A percentile compares a stretch with the other conserved stretches of the same genome.
These are phyloP conservation scores for Penicillium paxilli DNA, from an alignment of 495 filamentous ascomycete genomes.

Conservation along the genomic window DNA sequence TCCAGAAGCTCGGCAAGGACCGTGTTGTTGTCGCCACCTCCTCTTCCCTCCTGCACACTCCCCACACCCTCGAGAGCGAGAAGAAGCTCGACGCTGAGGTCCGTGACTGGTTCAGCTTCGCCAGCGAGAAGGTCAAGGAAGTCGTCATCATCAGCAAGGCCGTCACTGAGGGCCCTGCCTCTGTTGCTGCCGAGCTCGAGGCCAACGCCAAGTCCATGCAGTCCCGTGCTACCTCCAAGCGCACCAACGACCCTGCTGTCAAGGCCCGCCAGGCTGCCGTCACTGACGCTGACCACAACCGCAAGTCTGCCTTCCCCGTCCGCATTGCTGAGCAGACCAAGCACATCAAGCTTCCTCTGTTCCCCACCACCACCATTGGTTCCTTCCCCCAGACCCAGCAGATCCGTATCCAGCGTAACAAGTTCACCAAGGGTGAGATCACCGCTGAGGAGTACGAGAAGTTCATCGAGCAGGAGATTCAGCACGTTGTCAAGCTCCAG, in stretches of 20 bases:
- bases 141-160: slow-evolving; percentile 95
- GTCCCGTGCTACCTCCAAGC: slow-evolving; percentile 82
- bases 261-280: slow-evolving; percentile 91
- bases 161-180: slow-evolving; percentile 82
- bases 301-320: slow-evolving; percentile 80
- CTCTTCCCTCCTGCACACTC: slow-evolving; percentile 94
- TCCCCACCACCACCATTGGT: slow-evolving; percentile 98
- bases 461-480: slow-evolving; percentile 98
- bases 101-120: slow-evolving; percentile 98
- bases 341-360: slow-evolving; percentile 86
- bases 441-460: slow-evolving; percentile 87
- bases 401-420: slow-evolving; percentile 93
- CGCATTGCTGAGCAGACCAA: slow-evolving; percentile 84
- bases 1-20: slow-evolving; percentile 92
- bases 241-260: slow-evolving; percentile 94
- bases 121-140: slow-evolving; percentile 89
- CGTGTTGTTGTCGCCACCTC: slow-evolving; percentile 95
- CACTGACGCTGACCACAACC: slow-evolving; percentile 81
- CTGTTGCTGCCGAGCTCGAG: slow-evolving; percentile 83
- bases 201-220: slow-evolving; percentile 91
- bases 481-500: slow-evolving; percentile 89
- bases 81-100: slow-evolving; percentile 93
- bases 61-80: slow-evolving; percentile 95
- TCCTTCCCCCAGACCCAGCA: slow-evolving; percentile 99
- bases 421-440: slow-evolving; percentile 98